phyloP scores from a whole-genome alignment of 2,329 filamentous ascomycete species.

The Leptodontidium sp. region DNA sequence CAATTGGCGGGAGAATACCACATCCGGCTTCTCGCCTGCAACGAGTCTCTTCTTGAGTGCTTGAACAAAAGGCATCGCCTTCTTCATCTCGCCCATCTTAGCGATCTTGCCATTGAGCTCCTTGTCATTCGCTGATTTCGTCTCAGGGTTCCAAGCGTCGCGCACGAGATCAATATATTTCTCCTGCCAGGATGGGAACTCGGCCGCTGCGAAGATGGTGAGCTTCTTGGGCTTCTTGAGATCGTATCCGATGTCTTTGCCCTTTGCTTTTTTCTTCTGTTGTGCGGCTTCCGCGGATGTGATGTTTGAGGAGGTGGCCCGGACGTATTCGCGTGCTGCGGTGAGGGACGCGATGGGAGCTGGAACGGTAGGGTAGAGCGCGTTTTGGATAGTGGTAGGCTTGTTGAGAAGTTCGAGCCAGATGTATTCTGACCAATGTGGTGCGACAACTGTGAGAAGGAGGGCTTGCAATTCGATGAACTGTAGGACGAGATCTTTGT shows the following conservation, averaged over 20 bases:
- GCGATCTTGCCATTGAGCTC: conserved; percentile 78
- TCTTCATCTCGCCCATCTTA: conserved; percentile 92
- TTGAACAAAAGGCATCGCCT: conserved; percentile 97
- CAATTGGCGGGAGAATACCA: conserved; percentile 84
- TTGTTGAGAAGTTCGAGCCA: conserved; percentile 92
- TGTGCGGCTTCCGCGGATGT: conserved; percentile 84
- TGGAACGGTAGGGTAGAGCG: conserved; percentile 75
- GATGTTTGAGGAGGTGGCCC: conserved; percentile 76
- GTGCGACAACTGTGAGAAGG: conserved; percentile 82
- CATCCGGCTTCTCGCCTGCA: conserved; percentile 69
- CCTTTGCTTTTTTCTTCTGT: conserved; percentile 91
- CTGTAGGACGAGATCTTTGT: conserved; percentile 77
- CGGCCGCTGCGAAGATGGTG: conserved; percentile 81
- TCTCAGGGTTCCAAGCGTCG: conserved; percentile 70
- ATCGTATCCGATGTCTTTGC: conserved; percentile 85
- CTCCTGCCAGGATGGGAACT: conserved; percentile 90
- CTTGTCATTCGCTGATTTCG: conserved; percentile 78
- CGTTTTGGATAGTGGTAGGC: conserved; percentile 78
- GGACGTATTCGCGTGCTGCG: conserved; percentile 84
- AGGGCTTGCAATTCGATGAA: conserved; percentile 90
- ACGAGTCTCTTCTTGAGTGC: conserved; percentile 83
- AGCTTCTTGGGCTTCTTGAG: conserved; percentile 92
- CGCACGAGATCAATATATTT: conserved; percentile 85
- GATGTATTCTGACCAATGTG: conserved; percentile 94
- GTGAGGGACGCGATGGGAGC: conserved; percentile 72